Evolutionary conservation across 331 rosid genomes (phyloP).

Genomic region (Cucumis variabilis): DNA sequence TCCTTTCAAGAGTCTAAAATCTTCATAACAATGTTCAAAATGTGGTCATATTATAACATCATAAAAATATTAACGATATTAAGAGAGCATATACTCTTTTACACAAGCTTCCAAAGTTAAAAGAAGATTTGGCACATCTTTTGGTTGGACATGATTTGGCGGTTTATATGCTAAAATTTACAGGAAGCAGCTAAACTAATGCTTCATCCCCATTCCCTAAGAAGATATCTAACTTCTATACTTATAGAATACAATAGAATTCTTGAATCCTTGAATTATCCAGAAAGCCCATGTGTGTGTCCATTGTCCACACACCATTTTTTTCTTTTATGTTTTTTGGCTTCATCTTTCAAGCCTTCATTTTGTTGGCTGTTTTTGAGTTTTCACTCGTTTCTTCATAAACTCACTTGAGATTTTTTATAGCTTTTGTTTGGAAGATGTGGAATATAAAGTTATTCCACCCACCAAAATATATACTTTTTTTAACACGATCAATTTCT

Average conservation of each 20-base stretch:
- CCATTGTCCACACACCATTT: constrained; percentile 7
- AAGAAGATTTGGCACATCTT: constrained; percentile 7
- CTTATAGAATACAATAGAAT: not conserved
- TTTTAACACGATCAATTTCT: constrained; percentile 15
- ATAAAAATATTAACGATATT: too few species aligned
- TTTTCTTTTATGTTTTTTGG: not conserved
- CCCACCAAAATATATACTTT: constrained; percentile 40
- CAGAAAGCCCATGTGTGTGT: constrained; percentile 16
- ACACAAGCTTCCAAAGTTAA: constrained; percentile 1
- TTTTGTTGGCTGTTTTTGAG: constrained; percentile 46
- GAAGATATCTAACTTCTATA: constrained; percentile 21
- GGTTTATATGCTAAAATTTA: not conserved
- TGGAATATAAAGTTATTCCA: constrained; percentile 54
- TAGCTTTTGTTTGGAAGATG: constrained; percentile 56
- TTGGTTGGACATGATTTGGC: constrained; percentile 27
- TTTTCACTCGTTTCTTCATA: constrained; percentile 40
- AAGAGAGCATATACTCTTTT: too few species aligned
- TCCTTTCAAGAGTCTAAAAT: too few species aligned
- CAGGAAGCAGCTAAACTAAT: not conserved
- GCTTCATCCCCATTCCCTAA: constrained; percentile 19
- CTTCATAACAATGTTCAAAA: too few species aligned
- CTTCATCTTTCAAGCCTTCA: constrained; percentile 35
- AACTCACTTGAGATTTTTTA: constrained; percentile 42
- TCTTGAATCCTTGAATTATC: not conserved
- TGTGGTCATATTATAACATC: too few species aligned